Conservation (phyloP, 164 flowering plant species). For the Sextonia rubra region DNA sequence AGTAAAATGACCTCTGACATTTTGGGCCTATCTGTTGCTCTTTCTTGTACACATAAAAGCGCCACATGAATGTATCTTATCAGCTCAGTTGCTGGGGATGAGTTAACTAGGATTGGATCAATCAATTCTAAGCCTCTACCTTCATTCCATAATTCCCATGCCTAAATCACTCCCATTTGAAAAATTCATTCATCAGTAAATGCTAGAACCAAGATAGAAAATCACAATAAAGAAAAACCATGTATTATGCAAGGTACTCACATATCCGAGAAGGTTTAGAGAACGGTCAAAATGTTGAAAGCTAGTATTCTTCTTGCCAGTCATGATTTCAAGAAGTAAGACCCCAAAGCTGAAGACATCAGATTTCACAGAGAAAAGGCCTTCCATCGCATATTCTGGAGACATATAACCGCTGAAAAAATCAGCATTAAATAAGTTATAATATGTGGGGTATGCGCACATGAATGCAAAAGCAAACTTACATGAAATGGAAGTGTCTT, state of each 20-base stretch:
- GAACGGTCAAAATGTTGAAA: constrained; percentile 3
- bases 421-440: too few species aligned
- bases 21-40: background rate
- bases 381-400: constrained; percentile 36
- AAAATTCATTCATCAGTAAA: background rate
- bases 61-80: constrained; percentile 9
- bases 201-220: background rate
- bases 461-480: background rate
- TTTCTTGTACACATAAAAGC: constrained; percentile 11
- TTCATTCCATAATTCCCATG: constrained; percentile 9
- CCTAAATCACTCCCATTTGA: background rate
- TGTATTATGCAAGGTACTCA: background rate
- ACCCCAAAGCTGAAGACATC: constrained; percentile 53
- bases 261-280: background rate
- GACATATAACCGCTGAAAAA: constrained; percentile 38
- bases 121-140: constrained; percentile 11
- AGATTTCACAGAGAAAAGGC: constrained; percentile 38
- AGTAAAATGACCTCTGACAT: constrained; percentile 6
- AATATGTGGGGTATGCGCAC: too few species aligned
- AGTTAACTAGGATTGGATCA: constrained; percentile 4
- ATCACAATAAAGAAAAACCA: background rate
- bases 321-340: constrained; percentile 30
- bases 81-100: background rate
- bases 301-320: constrained; percentile 19
- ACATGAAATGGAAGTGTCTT: background rate